Evolutionary conservation across 768 basidiomycete species (phyloP).

Genomic region (Polyporus arcularius): DNA sequence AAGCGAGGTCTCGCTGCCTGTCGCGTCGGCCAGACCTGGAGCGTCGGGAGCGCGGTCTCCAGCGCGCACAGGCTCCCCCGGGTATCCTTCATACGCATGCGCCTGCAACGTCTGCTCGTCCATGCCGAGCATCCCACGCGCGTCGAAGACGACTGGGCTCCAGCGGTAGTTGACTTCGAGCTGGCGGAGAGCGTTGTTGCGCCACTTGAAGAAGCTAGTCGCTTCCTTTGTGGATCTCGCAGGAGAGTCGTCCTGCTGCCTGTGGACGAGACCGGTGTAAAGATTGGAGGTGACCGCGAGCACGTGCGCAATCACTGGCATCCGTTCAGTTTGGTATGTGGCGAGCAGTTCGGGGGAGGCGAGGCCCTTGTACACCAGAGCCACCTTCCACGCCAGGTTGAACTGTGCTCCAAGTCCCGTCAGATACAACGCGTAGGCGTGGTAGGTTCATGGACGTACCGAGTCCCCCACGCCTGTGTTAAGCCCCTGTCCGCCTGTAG

Average conservation of each 20-base stretch:
- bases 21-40: constrained; percentile 28
- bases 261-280: constrained; percentile 1
- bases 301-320: constrained; percentile 32
- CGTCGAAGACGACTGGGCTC: constrained; percentile 50
- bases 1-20: constrained; percentile 18
- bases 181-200: constrained; percentile 33
- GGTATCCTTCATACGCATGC: constrained; percentile 18
- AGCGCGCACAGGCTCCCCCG: constrained; percentile 31
- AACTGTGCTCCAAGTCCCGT: constrained; percentile 14
- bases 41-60: constrained; percentile 52
- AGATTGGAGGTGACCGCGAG: constrained; percentile 26
- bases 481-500: constrained; percentile 42
- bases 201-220: constrained; percentile 26
- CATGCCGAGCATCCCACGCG: constrained; percentile 16
- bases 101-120: constrained; percentile 23
- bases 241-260: not conserved
- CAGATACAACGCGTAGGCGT: not conserved
- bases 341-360: constrained; percentile 28
- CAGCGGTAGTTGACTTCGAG: constrained; percentile 57
- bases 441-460: not conserved
- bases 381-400: constrained; percentile 35
- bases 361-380: constrained; percentile 29
- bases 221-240: not conserved
- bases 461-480: constrained; percentile 33
- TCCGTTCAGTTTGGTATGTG: constrained; percentile 32